phyloP scores from a whole-genome alignment of 2,329 filamentous ascomycete species.

The Microdochium paspali region DNA sequence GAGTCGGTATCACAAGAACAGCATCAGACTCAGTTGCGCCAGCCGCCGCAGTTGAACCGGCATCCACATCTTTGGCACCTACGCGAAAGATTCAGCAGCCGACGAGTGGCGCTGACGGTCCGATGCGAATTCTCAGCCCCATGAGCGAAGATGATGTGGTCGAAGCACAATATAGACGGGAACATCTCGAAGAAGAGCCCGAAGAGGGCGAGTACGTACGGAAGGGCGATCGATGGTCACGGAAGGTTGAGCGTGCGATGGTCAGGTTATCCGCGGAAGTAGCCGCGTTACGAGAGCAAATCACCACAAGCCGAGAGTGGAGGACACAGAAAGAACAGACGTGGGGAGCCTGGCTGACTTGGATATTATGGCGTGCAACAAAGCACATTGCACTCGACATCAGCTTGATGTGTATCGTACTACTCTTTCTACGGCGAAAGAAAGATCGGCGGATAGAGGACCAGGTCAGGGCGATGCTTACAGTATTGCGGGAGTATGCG shows the following conservation, averaged over 20 bases:
- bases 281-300: conserved; percentile 83
- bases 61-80: conserved; percentile 21
- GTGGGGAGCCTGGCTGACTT: conserved; percentile 59
- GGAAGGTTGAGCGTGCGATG: conserved; percentile 73
- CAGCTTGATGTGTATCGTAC: conserved; percentile 52
- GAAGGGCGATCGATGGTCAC: conserved; percentile 58
- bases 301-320: conserved; percentile 67
- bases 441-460: conserved; percentile 67
- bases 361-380: conserved; percentile 57
- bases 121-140: conserved; percentile 67
- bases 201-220: conserved; percentile 28
- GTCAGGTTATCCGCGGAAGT: conserved; percentile 89
- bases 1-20: conserved; percentile 6
- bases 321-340: conserved; percentile 55
- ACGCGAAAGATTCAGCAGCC: conserved; percentile 36
- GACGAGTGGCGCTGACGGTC: conserved; percentile 38
- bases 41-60: neutral
- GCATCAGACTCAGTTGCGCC: neutral
- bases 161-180: conserved; percentile 40
- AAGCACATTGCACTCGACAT: conserved; percentile 70
- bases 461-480: conserved; percentile 56
- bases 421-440: conserved; percentile 64
- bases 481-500: conserved; percentile 47
- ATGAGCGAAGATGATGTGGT: conserved; percentile 77
- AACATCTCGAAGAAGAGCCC: conserved; percentile 34